Conservation (phyloP, 2,329 filamentous ascomycete genomes). For the Cadophora sp. region DNA sequence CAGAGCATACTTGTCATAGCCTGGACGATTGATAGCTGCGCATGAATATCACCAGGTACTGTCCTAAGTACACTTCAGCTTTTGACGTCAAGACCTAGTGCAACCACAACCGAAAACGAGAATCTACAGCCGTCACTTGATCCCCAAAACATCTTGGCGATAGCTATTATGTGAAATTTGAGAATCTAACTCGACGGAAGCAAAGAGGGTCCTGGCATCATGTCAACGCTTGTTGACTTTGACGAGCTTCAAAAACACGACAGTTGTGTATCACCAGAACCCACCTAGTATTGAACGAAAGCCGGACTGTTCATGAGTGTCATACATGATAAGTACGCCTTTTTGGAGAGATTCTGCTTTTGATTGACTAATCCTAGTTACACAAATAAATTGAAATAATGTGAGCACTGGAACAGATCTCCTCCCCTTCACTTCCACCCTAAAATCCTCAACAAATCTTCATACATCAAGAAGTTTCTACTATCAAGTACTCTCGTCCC, state of each 20-base stretch:
- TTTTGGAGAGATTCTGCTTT: too few species aligned
- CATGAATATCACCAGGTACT: not conserved
- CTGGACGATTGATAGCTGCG: not conserved
- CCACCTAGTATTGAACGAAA: too few species aligned
- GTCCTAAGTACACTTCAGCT: not conserved
- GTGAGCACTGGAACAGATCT: too few species aligned
- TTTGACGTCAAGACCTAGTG: not conserved
- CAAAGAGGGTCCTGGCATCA: not conserved
- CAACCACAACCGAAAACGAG: not conserved
- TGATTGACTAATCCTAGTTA: too few species aligned
- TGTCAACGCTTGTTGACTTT: not conserved
- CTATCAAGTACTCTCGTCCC: too few species aligned
- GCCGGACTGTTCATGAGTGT: too few species aligned
- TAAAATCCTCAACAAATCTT: not conserved
- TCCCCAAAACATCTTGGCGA: not conserved
- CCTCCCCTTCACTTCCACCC: not conserved
- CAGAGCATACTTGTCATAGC: not conserved
- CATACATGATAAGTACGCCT: too few species aligned
- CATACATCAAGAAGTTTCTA: not conserved
- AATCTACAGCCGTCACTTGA: not conserved
- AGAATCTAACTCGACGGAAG: not conserved
- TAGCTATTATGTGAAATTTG: not conserved
- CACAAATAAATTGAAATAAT: too few species aligned
- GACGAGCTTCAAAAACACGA: not conserved
- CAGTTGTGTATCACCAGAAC: too few species aligned